Percentiles rank a stretch among this genome's conserved stretches.
These are phyloP conservation scores for Amanita pallidorosea DNA, from an alignment of 768 basidiomycete genomes.

Conservation along the genomic window DNA sequence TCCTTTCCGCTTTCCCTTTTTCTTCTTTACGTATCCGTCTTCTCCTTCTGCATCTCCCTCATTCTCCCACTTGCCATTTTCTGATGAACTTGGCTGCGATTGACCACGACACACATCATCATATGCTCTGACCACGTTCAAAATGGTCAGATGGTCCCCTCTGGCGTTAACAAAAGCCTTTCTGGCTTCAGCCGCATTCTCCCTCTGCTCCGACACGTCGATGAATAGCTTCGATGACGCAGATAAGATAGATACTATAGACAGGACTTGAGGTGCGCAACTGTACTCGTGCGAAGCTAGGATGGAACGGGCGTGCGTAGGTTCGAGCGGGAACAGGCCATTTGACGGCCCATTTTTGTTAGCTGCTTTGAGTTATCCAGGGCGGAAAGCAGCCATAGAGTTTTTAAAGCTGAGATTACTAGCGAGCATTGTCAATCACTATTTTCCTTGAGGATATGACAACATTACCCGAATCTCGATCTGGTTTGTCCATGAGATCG, in stretches of 20 bases:
- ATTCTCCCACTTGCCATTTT: conserved; percentile 27
- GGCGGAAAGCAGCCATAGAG: conserved; percentile 73
- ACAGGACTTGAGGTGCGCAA: conserved; percentile 72
- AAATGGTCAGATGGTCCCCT: conserved; percentile 86
- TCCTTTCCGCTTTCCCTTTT: conserved; percentile 1
- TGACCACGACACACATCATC: conserved; percentile 38
- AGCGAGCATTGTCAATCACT: neutral
- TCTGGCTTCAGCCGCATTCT: conserved; percentile 58
- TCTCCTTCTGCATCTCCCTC: conserved; percentile 17
- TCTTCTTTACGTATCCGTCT: neutral
- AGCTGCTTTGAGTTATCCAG: conserved; percentile 55
- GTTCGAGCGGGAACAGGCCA: conserved; percentile 95
- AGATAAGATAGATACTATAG: conserved; percentile 78
- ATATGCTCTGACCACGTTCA: conserved; percentile 80
- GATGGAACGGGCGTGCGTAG: conserved; percentile 66
- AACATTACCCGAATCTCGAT: conserved; percentile 55
- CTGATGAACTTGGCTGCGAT: conserved; percentile 1
- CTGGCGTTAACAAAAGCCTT: conserved; percentile 71
- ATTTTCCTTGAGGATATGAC: neutral
- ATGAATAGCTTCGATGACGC: conserved; percentile 75
- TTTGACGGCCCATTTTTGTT: conserved; percentile 66
- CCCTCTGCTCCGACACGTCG: conserved; percentile 66
- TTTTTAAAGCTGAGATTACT: conserved; percentile 58
- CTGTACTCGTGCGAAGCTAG: conserved; percentile 64
- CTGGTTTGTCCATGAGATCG: conserved; percentile 85